Evolutionary conservation across 768 basidiomycete species (phyloP), one percentile per base, ranked within the genome.

Genomic region (Tubosaeta sp.): DNA sequence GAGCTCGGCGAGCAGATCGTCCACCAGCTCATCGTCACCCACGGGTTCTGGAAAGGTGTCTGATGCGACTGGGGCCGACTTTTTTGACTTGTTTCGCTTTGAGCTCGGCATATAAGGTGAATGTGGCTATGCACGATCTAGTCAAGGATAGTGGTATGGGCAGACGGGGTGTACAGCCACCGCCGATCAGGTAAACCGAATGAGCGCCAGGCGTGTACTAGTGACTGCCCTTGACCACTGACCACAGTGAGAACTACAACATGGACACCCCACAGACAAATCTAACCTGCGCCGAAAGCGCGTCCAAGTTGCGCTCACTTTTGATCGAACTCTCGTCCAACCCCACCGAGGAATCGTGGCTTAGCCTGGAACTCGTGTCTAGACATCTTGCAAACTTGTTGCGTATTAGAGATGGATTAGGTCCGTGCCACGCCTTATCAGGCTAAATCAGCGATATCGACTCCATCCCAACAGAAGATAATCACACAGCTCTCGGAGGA

Each of bases 1-100:
- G 24, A 94, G 81, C 64, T 90, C 85, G 7, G 82, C 78, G 42
- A 93, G 68, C 1, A 94, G 79, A 59, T 89, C 84, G 56, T 90
- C 79, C 72, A 92, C 74, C 42, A 92, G 74, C 10, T 78, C 78
- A 49, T 85, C 79, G 38, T 78, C 76, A 18, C 56, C 53, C 1
- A 70, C 59, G 27, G 72, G 65, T 1, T 52, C 14, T 65, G 59
- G 21, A 68, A 56, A 40, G 63, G 60, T 14, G 13, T 48, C 40
- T 22, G 61, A 38, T 13, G 56, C 39, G 7, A 68, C 56, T 14
- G 74, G 61, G 41, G 71, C 22, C 21, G 59, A 52, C 64, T 82
- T 80, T 69, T 80, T 82, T 42, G 72, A 53, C 66, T 82, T 84
- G 58, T 75, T 80, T 64, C 71, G 76, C 66, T 83, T 89, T 51